A percentile compares a stretch with the other conserved stretches of the same genome.
Evolutionary conservation across 2,329 filamentous ascomycete genomes (phyloP).

Genomic region (Samsoniella hepiali): DNA sequence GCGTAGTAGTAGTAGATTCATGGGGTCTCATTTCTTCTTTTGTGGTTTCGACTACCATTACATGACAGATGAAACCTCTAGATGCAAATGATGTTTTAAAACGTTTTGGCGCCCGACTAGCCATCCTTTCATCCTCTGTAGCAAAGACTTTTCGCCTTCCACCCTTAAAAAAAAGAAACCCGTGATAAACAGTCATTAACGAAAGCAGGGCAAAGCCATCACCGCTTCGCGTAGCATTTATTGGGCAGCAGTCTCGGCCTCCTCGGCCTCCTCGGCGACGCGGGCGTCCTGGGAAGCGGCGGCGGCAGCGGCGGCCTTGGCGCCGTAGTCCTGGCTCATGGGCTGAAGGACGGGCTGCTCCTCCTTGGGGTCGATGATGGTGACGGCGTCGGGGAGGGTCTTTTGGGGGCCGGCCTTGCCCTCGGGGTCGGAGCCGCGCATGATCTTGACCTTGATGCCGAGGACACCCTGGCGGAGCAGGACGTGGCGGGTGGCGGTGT

Average conservation of each 20-base stretch:
- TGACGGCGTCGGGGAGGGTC: constrained; percentile 96
- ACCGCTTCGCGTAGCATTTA: constrained; percentile 27
- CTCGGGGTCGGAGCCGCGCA: constrained; percentile 98
- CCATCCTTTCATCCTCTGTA: constrained; percentile 17
- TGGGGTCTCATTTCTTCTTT: constrained; percentile 36
- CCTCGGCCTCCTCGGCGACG: constrained; percentile 57
- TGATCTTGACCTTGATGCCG: constrained; percentile 99
- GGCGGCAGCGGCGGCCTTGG: constrained; percentile 71
- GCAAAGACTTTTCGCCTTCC: constrained; percentile 21
- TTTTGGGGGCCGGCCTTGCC: constrained; percentile 98
- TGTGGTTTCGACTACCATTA: constrained; percentile 37
- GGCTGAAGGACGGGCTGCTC: constrained; percentile 93
- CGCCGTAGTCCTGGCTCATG: constrained; percentile 97
- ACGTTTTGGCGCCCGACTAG: constrained; percentile 36
- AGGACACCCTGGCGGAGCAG: constrained; percentile 99
- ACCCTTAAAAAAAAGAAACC: constrained; percentile 6
- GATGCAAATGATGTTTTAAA: constrained; percentile 40
- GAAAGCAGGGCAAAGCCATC: constrained; percentile 8
- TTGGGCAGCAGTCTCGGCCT: constrained; percentile 47
- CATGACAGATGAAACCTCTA: constrained; percentile 38
- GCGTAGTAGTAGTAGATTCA: constrained; percentile 21
- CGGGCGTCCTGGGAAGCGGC: constrained; percentile 62
- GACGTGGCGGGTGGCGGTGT: constrained; percentile 97
- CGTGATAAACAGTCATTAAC: constrained; percentile 14
- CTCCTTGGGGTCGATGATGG: constrained; percentile 99